phyloP scores from a whole-genome alignment of 2,329 filamentous ascomycete genomes.

The Colletotrichum liriopes region DNA sequence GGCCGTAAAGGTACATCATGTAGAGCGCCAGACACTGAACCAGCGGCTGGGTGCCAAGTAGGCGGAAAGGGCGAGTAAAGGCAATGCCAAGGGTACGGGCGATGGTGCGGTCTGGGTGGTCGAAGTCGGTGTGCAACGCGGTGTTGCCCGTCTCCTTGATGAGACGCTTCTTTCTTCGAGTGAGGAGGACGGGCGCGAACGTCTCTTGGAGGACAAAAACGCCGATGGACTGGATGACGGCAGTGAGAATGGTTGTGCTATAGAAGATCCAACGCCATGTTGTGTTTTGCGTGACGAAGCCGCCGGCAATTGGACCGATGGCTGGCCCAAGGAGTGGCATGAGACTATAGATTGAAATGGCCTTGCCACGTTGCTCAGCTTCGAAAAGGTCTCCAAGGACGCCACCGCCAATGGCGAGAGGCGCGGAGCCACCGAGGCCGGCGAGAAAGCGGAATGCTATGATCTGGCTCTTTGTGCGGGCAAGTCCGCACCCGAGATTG shows the following conservation, averaged over 20 bases:
- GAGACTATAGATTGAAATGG: slow-evolving; percentile 55
- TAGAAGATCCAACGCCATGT: slow-evolving; percentile 84
- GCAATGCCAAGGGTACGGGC: slow-evolving; percentile 41
- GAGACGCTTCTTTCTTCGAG: slow-evolving; percentile 71
- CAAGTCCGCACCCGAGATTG: slow-evolving; percentile 72
- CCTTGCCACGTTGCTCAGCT: slow-evolving; percentile 58
- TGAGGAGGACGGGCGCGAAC: slow-evolving; percentile 75
- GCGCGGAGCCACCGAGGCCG: slow-evolving; percentile 58
- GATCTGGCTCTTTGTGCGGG: slow-evolving; percentile 59
- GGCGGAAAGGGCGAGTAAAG: slow-evolving; percentile 61
- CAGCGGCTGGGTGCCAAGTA: slow-evolving; percentile 63
- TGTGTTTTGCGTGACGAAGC: slow-evolving; percentile 73
- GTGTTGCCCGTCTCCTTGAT: slow-evolving; percentile 71
- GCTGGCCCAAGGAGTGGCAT: slow-evolving; percentile 73
- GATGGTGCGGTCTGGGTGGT: slow-evolving; percentile 55
- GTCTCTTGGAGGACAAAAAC: slow-evolving; percentile 76
- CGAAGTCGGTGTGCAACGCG: slow-evolving; percentile 66
- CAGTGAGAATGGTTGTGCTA: slow-evolving; percentile 75
- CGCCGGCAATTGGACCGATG: slow-evolving; percentile 77
- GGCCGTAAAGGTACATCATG: slow-evolving; percentile 65
- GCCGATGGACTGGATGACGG: slow-evolving; percentile 71
- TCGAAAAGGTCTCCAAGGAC: slow-evolving; percentile 60
- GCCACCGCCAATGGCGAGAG: slow-evolving; percentile 60
- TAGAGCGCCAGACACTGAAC: slow-evolving; percentile 63
- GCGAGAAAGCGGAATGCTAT: slow-evolving; percentile 63